phyloP scores from a whole-genome alignment of 2,329 filamentous ascomycete genomes.

The Fusarium begoniae region DNA sequence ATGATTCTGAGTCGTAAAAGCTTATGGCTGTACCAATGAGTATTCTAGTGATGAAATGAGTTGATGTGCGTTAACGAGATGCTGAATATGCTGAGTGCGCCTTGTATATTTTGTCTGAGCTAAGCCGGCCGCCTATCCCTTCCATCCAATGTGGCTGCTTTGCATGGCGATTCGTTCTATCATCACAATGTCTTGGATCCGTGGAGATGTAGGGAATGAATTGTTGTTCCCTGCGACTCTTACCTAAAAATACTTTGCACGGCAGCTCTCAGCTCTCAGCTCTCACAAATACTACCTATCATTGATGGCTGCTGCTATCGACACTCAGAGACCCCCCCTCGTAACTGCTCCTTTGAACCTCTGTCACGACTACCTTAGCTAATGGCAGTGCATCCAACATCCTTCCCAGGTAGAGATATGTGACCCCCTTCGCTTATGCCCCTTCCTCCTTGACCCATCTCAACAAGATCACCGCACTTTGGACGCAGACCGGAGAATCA shows the following conservation, averaged over 20 bases:
- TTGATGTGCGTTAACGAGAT: not conserved
- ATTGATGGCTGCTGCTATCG: not conserved
- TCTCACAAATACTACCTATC: not conserved
- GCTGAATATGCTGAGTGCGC: not conserved
- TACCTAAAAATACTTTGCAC: not conserved
- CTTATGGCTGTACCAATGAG: too few relatives aligned
- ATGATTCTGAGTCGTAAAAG: not conserved
- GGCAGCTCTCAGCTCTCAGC: not conserved
- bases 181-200: not conserved
- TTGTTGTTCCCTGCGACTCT: not conserved
- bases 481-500: not conserved
- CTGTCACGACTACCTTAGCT: not conserved
- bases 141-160: not conserved
- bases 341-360: not conserved
- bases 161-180: not conserved
- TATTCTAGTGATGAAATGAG: not conserved
- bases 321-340: not conserved
- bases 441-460: not conserved
- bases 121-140: not conserved
- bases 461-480: not conserved
- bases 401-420: not conserved
- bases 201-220: not conserved
- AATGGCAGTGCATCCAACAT: not conserved
- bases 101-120: not conserved
- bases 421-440: not conserved